Conservation (phyloP, 139 green algal genomes). For the Tetraselmis striata region DNA sequence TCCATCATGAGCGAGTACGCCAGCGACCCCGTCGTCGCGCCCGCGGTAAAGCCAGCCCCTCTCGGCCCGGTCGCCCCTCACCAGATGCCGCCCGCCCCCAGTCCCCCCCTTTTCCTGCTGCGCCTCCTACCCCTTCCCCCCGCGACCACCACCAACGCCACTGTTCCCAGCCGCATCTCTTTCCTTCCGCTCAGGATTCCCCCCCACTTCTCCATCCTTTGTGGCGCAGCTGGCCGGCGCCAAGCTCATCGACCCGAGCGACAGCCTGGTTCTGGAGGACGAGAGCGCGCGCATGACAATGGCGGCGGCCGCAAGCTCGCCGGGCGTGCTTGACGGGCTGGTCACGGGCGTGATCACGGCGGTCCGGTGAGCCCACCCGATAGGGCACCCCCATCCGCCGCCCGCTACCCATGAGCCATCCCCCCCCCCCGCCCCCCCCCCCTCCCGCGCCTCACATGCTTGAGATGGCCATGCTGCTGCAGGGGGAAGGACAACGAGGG, state of each 20-base stretch:
- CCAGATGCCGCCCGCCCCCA: too few relatives aligned
- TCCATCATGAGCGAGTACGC: slow-evolving; percentile 93
- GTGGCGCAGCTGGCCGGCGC: slow-evolving; percentile 22
- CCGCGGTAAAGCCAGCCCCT: not conserved
- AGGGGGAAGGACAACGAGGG: not conserved
- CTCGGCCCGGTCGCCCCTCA: too few relatives aligned
- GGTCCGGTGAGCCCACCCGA: not conserved
- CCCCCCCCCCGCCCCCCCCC: too few relatives aligned
- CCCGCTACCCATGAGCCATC: too few relatives aligned
- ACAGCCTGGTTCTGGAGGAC: slow-evolving; percentile 88
- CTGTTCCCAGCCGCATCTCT: too few relatives aligned
- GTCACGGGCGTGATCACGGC: slow-evolving; percentile 53
- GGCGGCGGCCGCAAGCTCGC: slow-evolving; percentile 13
- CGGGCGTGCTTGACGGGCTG: slow-evolving; percentile 38
- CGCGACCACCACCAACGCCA: too few relatives aligned
- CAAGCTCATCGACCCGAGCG: slow-evolving; percentile 65
- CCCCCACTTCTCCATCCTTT: not conserved
- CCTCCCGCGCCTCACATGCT: not conserved
- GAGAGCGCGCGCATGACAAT: slow-evolving; percentile 81
- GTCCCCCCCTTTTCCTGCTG: too few relatives aligned
- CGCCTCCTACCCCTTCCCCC: too few relatives aligned
- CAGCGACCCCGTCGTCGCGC: slow-evolving; percentile 43
- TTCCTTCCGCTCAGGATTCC: not conserved
- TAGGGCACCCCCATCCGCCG: too few relatives aligned
- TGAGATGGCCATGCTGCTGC: not conserved